Base-by-base conservation (phyloP, 176 grass and related monocot species). In the Paspalum notatum region DNA sequence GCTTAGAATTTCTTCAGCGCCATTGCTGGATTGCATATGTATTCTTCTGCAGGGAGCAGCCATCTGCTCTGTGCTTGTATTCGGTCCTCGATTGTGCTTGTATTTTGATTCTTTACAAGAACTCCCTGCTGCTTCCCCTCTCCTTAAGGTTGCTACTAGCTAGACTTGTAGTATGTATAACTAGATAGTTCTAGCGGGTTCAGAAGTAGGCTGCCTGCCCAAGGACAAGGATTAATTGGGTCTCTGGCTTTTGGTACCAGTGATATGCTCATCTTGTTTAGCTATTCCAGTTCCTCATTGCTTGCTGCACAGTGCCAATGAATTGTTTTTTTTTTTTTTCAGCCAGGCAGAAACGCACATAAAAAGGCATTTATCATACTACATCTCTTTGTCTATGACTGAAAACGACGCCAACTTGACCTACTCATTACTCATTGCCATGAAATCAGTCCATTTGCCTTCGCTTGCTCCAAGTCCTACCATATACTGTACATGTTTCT, bases 361-460 rank as follows among this genome's bases (percentile, higher is more conserved):
- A 32, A 32, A 32, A 32, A 32, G 3, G 3, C 32, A 32, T 3
- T 32, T 32, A 32, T 32, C 32, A 32, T 32, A 3, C 2, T 32
- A 32, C 32, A 32, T 71, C 3, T 77, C 7, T 47, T 77, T 22
- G 64, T 71, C 18, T 77, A 46, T 37, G 27, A 25, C 50, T 42
- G 1, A 51, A 3, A 44, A 46, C 18, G 50, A 39, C 46, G 38
- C 15, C 74, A 12, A 48, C 38, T 61, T 71, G 4, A 16, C 58
- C 66, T 62, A n/a, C 74, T 59, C 18, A 55, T 37, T 62, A n/a
- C 74, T 59, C 18, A 55, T 37, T 32, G 3, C 71, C n/a, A 53
- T 15, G 55, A 22, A 17, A 13, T 25, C 21, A 51, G 2, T 32
- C 32, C 32, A 38, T 66, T 56, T 42, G 16, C 6, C 15, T 42